These are phyloP conservation scores for Phragmites australis DNA, from an alignment of 176 grass and related monocot genomes.

Conservation along the genomic window DNA sequence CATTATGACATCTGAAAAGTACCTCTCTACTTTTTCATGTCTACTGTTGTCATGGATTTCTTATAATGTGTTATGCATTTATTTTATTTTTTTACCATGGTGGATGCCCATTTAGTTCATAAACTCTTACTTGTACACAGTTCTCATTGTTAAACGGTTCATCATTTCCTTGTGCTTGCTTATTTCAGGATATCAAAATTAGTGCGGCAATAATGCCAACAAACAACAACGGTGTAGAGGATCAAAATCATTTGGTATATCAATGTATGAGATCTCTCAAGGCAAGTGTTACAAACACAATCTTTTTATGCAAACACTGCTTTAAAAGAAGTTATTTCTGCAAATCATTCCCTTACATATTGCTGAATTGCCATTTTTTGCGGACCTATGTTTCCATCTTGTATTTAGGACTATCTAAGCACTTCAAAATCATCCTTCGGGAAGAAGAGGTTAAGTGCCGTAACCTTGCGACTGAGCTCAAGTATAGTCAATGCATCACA, in stretches of 20 bases:
- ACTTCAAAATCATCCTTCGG: constrained; percentile 40
- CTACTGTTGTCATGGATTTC: background rate
- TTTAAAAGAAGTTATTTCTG: background rate
- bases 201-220: constrained; percentile 13
- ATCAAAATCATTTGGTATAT: constrained; percentile 34
- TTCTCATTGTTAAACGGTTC: background rate
- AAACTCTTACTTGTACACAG: background rate
- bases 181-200: constrained; percentile 51
- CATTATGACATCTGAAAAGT: background rate
- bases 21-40: background rate
- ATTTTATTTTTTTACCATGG: background rate
- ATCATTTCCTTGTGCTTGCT: background rate
- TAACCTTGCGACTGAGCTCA: constrained; percentile 43
- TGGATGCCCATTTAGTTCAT: background rate
- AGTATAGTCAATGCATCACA: constrained; percentile 26
- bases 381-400: constrained; percentile 48
- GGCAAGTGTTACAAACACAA: constrained; percentile 10
- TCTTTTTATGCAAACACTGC: background rate
- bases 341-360: background rate
- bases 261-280: constrained; percentile 38
- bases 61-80: background rate
- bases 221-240: background rate
- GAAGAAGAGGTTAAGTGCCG: constrained; percentile 23
- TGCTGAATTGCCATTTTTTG: background rate
- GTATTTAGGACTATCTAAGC: constrained; percentile 33